These are phyloP conservation scores for Moelleriella libera DNA, from an alignment of 2,329 filamentous ascomycete genomes.

Conservation along the genomic window DNA sequence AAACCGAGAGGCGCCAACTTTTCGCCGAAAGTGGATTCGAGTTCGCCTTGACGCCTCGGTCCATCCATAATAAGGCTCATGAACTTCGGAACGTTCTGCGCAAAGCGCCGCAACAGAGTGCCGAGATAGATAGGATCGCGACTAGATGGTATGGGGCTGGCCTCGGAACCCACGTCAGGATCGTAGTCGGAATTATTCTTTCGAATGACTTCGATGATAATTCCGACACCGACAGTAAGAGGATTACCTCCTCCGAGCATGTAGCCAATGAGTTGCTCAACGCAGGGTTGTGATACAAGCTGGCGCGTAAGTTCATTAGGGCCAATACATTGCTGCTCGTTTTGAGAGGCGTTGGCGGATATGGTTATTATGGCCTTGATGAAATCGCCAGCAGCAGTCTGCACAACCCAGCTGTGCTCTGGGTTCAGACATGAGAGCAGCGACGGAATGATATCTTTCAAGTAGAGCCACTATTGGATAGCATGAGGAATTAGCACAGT, in stretches of 20 bases:
- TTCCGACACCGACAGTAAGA: conserved; percentile 88
- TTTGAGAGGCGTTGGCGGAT: conserved; percentile 93
- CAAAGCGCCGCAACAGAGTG: conserved; percentile 76
- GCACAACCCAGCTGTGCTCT: conserved; percentile 75
- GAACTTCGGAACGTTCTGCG: conserved; percentile 82
- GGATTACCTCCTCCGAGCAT: conserved; percentile 93
- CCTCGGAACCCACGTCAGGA: conserved; percentile 72
- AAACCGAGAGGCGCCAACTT: conserved; percentile 92
- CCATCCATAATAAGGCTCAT: conserved; percentile 79
- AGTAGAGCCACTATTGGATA: conserved; percentile 65
- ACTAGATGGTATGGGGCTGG: conserved; percentile 65
- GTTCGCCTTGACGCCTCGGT: conserved; percentile 55
- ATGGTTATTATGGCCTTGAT: conserved; percentile 98
- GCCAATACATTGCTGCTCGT: conserved; percentile 97
- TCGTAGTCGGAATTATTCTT: conserved; percentile 99
- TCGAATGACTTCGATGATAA: conserved; percentile 94
- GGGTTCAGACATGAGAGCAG: conserved; percentile 78
- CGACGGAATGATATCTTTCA: conserved; percentile 73
- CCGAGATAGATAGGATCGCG: conserved; percentile 94
- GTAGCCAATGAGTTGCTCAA: conserved; percentile 71
- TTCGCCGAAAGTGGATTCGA: conserved; percentile 79
- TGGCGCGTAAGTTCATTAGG: conserved; percentile 94
- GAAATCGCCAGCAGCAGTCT: conserved; percentile 94
- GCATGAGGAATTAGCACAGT: too few species aligned
- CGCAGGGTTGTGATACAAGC: conserved; percentile 73